phyloP scores from a whole-genome alignment of 2,329 filamentous ascomycete species.

The Graphilbum fragrans region DNA sequence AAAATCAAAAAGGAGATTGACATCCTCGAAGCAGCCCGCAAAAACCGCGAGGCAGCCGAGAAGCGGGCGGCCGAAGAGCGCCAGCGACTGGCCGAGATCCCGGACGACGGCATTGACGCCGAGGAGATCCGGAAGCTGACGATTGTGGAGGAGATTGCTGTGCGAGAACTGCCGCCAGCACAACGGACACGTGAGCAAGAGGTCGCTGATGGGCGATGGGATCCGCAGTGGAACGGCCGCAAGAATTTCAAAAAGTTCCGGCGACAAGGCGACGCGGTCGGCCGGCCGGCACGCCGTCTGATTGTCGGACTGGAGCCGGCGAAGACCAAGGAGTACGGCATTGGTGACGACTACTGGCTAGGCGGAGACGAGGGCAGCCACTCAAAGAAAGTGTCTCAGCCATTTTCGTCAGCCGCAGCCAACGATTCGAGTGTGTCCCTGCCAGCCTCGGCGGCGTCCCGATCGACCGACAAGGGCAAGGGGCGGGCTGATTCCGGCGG shows the following conservation, averaged over 20 bases:
- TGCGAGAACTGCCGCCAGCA: constrained; percentile 30
- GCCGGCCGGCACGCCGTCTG: constrained; percentile 31
- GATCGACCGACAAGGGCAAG: constrained; percentile 24
- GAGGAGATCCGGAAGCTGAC: constrained; percentile 61
- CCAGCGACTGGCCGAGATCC: constrained; percentile 37
- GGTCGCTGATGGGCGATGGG: constrained; percentile 53
- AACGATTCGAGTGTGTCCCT: too few species aligned
- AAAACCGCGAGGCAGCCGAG: constrained; percentile 53
- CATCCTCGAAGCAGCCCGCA: constrained; percentile 53
- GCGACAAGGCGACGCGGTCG: constrained; percentile 36
- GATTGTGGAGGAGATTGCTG: constrained; percentile 63
- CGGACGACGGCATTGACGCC: constrained; percentile 55
- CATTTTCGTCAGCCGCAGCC: too few species aligned
- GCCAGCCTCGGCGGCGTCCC: constrained; percentile 15
- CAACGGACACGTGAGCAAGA: constrained; percentile 34
- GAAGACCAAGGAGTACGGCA: constrained; percentile 57
- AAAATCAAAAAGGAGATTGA: constrained; percentile 32
- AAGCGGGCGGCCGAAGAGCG: constrained; percentile 43
- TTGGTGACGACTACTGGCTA: constrained; percentile 68
- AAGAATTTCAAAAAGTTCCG: constrained; percentile 93
- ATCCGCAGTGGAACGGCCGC: constrained; percentile 82
- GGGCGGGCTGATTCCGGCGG: too few species aligned
- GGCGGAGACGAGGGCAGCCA: constrained; percentile 31
- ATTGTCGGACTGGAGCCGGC: constrained; percentile 64
- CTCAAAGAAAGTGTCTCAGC: too few species aligned